Base-by-base conservation (phyloP, 139 green algal genomes). In the Auxenochlorella pyrenoidosa region DNA sequence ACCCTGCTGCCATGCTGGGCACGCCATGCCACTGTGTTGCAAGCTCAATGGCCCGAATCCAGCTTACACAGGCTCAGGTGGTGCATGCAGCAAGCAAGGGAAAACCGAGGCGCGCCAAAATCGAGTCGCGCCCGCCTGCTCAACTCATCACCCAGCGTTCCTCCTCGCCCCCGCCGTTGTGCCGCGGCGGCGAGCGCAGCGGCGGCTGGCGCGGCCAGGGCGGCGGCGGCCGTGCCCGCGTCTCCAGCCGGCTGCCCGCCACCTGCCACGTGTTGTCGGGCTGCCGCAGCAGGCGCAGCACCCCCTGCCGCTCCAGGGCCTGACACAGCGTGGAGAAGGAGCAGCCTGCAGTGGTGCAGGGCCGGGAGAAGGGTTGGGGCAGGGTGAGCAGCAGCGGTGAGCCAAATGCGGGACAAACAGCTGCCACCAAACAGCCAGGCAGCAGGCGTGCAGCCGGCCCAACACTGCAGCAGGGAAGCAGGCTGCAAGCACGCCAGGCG, bases 101-200 rank as follows among this genome's bases (percentile, higher is more conserved):
- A n/a, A n/a, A n/a, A n/a, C n/a, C n/a, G n/a, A n/a, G 12, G 12
- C 47, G 12, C 6, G 47, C 8, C 54, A 63, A 4, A 24, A 63
- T 63, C 15, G 22, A 63, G 54, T 13, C 22, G 54, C 18, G 54
- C 54, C 54, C 54, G 40, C 38, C 3, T 30, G 13, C 15, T 84
- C 60, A 85, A 10, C 59, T 30, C 79, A 85, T 85, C 24, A 85
- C 40, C 79, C 79, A 85, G 40, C 79, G 79, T 28, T 85, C 54
- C 54, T 63, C 54, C 54, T 63, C 15, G 54, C 15, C 54, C 54
- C 54, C 79, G 59, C 79, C 54, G 43, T 8, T 54, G 36, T 28
- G 38, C 18, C 13, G 38, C 0, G 59, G 59, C 15, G 79, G 18
- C 38, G 79, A 59, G 63, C 30, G 21, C 6, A 24, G 78, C 78